Percentiles rank a stretch among this genome's conserved stretches.
These are phyloP conservation scores for Umbilicus rupestris DNA, from an alignment of 164 flowering plant species.

Conservation along the genomic window DNA sequence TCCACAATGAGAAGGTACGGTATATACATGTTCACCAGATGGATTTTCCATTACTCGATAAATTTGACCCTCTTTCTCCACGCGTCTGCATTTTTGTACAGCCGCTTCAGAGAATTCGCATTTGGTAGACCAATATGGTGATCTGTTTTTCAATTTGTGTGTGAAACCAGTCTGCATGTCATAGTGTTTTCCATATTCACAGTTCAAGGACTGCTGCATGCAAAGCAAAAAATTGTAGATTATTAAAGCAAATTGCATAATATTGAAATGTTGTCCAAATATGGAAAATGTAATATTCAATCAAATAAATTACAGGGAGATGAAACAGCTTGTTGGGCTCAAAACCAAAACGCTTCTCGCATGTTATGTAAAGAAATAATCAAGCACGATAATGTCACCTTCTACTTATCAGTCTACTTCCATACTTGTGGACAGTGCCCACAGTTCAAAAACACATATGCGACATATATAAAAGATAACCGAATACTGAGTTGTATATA, in stretches of 20 bases:
- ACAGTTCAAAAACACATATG: background rate
- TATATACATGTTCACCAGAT: constrained; percentile 41
- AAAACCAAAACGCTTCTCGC: too few relatives aligned
- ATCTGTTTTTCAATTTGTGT: constrained; percentile 31
- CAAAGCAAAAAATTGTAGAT: constrained; percentile 9
- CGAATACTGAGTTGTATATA: background rate
- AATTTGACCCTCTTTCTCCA: constrained; percentile 25
- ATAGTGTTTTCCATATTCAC: constrained; percentile 20
- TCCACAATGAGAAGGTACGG: constrained; percentile 42
- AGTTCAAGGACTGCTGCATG: constrained; percentile 30
- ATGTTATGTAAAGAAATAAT: too few relatives aligned
- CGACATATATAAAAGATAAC: background rate
- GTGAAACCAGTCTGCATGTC: constrained; percentile 14
- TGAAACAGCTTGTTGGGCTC: too few relatives aligned
- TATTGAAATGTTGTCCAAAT: too few relatives aligned
- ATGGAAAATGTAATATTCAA: too few relatives aligned
- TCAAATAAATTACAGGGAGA: too few relatives aligned
- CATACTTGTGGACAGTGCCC: background rate
- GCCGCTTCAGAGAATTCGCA: constrained; percentile 19
- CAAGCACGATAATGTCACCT: background rate
- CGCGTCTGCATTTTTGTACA: constrained; percentile 24
- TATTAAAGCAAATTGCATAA: too few relatives aligned
- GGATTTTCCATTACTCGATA: constrained; percentile 14
- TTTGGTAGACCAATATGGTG: constrained; percentile 17
- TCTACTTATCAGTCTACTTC: background rate